Evolutionary conservation across 2,329 filamentous ascomycete genomes (phyloP).

Genomic region (Myrmaecium sp.): DNA sequence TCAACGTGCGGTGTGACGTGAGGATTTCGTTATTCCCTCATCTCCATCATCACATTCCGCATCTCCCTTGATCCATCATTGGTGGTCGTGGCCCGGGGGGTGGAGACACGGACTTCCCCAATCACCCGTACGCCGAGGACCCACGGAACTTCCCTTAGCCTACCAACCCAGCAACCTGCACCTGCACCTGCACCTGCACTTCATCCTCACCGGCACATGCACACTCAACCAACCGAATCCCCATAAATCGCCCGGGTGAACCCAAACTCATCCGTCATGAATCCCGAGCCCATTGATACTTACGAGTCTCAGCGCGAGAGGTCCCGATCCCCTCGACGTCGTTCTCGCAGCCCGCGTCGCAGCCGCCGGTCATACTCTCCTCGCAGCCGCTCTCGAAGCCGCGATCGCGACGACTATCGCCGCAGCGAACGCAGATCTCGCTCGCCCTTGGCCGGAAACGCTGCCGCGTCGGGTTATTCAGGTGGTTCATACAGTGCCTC

Average conservation of each 20-base stretch:
- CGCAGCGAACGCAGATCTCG: conserved; percentile 42
- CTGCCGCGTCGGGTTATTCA: conserved; percentile 51
- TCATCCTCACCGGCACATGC: conserved; percentile 1
- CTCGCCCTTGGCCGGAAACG: conserved; percentile 67
- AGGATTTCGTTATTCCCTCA: too few species aligned
- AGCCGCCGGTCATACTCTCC: conserved; percentile 46
- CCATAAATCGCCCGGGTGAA: conserved; percentile 3
- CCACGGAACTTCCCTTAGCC: background rate
- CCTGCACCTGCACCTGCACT: conserved; percentile 4
- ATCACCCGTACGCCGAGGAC: too few species aligned
- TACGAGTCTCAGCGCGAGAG: conserved; percentile 53
- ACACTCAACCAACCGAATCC: conserved; percentile 3
- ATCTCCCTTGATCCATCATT: too few species aligned
- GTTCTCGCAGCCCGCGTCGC: conserved; percentile 28
- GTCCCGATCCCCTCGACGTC: conserved; percentile 58
- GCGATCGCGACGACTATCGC: conserved; percentile 47
- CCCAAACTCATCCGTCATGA: conserved; percentile 4
- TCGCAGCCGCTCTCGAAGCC: conserved; percentile 55
- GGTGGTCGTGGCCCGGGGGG: too few species aligned
- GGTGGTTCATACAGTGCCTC: conserved; percentile 36
- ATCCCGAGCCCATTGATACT: conserved; percentile 4
- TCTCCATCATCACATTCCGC: too few species aligned
- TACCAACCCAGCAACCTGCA: background rate
- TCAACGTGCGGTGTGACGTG: too few species aligned
- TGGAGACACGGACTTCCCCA: too few species aligned